These are phyloP conservation scores for Thalassiosira hispida DNA, from an alignment of 352 stramenopile species.

Conservation along the genomic window DNA sequence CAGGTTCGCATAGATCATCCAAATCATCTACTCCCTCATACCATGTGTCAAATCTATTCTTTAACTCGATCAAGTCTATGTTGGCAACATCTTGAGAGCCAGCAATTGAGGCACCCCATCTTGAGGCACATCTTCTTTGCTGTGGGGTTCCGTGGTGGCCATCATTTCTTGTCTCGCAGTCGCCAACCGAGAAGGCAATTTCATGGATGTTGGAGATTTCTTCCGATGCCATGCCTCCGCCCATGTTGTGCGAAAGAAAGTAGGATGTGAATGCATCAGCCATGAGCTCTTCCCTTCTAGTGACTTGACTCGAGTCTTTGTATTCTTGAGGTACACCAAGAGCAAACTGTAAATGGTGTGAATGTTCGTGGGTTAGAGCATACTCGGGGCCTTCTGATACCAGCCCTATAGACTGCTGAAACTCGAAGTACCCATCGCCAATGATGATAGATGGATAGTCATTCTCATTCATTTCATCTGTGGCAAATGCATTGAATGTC, in stretches of 20 bases:
- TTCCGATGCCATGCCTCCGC: slow-evolving; percentile 35
- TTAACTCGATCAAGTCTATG: too few relatives aligned
- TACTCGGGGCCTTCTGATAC: slow-evolving; percentile 33
- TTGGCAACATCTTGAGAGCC: not conserved
- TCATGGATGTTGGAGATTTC: slow-evolving; percentile 33
- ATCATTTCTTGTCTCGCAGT: slow-evolving; percentile 34
- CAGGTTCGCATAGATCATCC: too few relatives aligned
- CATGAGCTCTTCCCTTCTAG: slow-evolving; percentile 48
- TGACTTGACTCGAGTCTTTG: too few relatives aligned
- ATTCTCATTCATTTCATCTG: not conserved
- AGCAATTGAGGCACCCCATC: slow-evolving; percentile 25
- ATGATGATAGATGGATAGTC: slow-evolving; percentile 44
- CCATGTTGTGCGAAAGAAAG: slow-evolving; percentile 42
- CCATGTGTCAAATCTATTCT: too few relatives aligned
- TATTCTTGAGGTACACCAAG: slow-evolving; percentile 6
- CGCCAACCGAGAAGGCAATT: slow-evolving; percentile 41
- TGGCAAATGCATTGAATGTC: slow-evolving; percentile 59
- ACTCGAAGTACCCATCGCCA: slow-evolving; percentile 52
- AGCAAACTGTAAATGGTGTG: slow-evolving; percentile 52
- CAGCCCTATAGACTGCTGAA: slow-evolving; percentile 27
- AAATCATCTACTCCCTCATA: too few relatives aligned
- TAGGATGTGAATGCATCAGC: slow-evolving; percentile 53
- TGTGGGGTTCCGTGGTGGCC: slow-evolving; percentile 51
- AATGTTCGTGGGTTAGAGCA: slow-evolving; percentile 47
- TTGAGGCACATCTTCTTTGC: slow-evolving; percentile 18